Evolutionary conservation across 768 basidiomycete species (phyloP).

Genomic region (Leccinum subgranulosum): DNA sequence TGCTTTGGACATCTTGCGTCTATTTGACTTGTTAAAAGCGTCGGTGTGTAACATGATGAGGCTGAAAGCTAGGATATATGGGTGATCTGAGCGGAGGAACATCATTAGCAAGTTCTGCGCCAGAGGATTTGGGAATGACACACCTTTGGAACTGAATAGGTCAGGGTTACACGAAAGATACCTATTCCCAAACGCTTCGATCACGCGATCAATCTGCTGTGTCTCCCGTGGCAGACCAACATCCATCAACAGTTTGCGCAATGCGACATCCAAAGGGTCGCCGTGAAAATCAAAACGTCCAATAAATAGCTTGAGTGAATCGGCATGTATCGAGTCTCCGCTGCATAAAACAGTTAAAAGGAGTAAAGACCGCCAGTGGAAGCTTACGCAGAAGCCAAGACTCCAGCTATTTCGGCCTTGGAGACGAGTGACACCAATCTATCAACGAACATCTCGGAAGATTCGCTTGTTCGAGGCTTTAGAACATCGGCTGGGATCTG

Average conservation of each 20-base stretch:
- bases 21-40: slow-evolving; percentile 97
- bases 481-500: slow-evolving; percentile 46
- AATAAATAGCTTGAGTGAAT: slow-evolving; percentile 71
- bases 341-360: slow-evolving; percentile 38
- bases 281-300: slow-evolving; percentile 71
- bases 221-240: slow-evolving; percentile 92
- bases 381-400: slow-evolving; percentile 76
- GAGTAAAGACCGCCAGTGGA: slow-evolving; percentile 1
- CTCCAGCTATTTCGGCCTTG: slow-evolving; percentile 75
- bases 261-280: slow-evolving; percentile 87
- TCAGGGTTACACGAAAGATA: slow-evolving; percentile 82
- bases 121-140: slow-evolving; percentile 10
- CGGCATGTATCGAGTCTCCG: slow-evolving; percentile 63
- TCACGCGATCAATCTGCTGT: slow-evolving; percentile 96
- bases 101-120: background rate
- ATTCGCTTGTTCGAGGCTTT: slow-evolving; percentile 59
- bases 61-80: slow-evolving; percentile 95
- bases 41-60: slow-evolving; percentile 99
- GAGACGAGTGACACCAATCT: slow-evolving; percentile 63
- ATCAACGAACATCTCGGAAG: slow-evolving; percentile 64
- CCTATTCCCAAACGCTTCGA: slow-evolving; percentile 88
- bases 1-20: slow-evolving; percentile 92
- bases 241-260: slow-evolving; percentile 88
- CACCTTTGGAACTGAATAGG: slow-evolving; percentile 77
- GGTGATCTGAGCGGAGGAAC: slow-evolving; percentile 59